A percentile compares a stretch with the other conserved stretches of the same genome.
Conservation (phyloP, 2,329 filamentous ascomycete genomes). For the Curvularia hawaiiensis region DNA sequence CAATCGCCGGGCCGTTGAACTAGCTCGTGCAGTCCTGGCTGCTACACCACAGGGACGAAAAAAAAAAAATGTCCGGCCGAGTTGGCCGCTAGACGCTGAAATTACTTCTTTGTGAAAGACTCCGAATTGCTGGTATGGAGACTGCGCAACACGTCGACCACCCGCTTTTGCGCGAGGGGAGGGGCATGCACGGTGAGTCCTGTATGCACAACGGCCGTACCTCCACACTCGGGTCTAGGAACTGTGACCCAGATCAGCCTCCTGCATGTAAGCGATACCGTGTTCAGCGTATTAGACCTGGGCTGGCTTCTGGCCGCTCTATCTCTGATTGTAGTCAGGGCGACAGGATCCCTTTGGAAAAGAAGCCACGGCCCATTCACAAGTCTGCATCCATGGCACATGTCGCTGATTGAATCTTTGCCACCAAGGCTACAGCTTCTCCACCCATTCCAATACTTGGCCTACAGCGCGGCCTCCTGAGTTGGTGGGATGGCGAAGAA, state of each 20-base stretch:
- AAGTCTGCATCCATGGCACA: not conserved
- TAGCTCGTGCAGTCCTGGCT: conserved; percentile 20
- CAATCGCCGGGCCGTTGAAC: conserved; percentile 32
- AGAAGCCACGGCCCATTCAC: conserved; percentile 1
- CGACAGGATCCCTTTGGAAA: not conserved
- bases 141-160: conserved; percentile 18
- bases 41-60: conserved; percentile 21
- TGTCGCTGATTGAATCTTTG: not conserved
- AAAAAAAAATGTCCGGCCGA: conserved; percentile 16
- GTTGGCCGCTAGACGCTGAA: conserved; percentile 16
- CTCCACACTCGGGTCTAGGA: conserved; percentile 28
- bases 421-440: not conserved
- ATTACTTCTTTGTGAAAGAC: conserved; percentile 19
- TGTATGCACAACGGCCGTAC: conserved; percentile 33
- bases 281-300: conserved; percentile 18
- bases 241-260: conserved; percentile 19
- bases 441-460: conserved; percentile 5
- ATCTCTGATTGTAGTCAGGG: conserved; percentile 10
- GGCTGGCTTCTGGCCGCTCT: conserved; percentile 8
- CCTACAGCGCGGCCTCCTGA: not conserved
- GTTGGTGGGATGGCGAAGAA: conserved; percentile 3
- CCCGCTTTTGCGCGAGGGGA: conserved; percentile 15
- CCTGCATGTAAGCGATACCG: conserved; percentile 28
- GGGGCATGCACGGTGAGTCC: not conserved
- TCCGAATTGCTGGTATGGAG: conserved; percentile 25